Percentiles rank a stretch among this genome's conserved stretches.
Conservation (phyloP, 1,284 basidiomycete species). For the Fistulina hepatica region DNA sequence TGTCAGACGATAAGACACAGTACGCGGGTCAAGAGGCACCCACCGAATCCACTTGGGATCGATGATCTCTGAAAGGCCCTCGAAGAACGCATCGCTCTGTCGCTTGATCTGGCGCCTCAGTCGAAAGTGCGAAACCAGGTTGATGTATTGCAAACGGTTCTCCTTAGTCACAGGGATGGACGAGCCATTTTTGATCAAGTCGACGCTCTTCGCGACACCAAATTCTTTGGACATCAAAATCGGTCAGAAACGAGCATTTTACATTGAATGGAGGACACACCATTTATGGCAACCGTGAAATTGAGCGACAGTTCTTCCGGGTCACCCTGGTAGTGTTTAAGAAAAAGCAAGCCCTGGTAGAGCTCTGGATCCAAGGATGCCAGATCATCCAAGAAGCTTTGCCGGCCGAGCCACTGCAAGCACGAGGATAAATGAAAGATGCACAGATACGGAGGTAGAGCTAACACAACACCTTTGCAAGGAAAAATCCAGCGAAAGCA, state of each 20-base stretch:
- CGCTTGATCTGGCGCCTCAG: slow-evolving; percentile 81
- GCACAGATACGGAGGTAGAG: slow-evolving; percentile 1
- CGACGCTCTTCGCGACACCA: slow-evolving; percentile 67
- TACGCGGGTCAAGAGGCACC: slow-evolving; percentile 15
- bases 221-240: slow-evolving; percentile 51
- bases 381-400: slow-evolving; percentile 85
- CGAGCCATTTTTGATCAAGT: slow-evolving; percentile 77
- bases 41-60: slow-evolving; percentile 82
- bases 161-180: slow-evolving; percentile 83
- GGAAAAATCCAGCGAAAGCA: slow-evolving; percentile 92
- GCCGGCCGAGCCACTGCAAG: slow-evolving; percentile 74
- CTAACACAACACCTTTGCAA: slow-evolving; percentile 56
- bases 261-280: slow-evolving; percentile 30
- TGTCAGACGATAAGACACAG: slow-evolving; percentile 7
- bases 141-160: slow-evolving; percentile 87
- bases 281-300: slow-evolving; percentile 84
- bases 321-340: slow-evolving; percentile 87
- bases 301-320: slow-evolving; percentile 89
- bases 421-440: background rate
- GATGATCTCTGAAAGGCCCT: slow-evolving; percentile 82
- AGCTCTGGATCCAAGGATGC: slow-evolving; percentile 87
- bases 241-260: slow-evolving; percentile 3
- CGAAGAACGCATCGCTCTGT: slow-evolving; percentile 81
- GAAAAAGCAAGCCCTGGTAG: slow-evolving; percentile 84
- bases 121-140: slow-evolving; percentile 81